phyloP scores from a whole-genome alignment of 305 asterid genomes.

The Salvia sclarea region DNA sequence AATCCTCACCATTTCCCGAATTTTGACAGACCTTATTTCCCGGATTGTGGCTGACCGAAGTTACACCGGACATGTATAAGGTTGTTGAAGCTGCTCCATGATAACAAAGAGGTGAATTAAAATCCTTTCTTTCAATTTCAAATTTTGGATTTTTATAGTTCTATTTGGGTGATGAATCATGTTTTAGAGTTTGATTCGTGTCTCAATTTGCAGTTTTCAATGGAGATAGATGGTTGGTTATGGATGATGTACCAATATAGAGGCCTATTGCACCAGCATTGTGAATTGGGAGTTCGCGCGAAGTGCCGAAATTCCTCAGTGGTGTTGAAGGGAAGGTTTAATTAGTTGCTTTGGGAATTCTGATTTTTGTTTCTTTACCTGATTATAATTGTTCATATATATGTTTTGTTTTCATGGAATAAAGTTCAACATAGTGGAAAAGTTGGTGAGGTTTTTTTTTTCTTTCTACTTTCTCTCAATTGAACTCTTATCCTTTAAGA shows the following conservation, averaged over 20 bases:
- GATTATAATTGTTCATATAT: slow-evolving; percentile 46
- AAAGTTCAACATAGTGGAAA: slow-evolving; percentile 39
- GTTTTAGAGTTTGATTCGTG: slow-evolving; percentile 23
- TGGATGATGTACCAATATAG: slow-evolving; percentile 34
- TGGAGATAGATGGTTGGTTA: slow-evolving; percentile 20
- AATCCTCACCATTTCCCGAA: neutral
- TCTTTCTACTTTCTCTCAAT: slow-evolving; percentile 21
- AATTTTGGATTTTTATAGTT: neutral
- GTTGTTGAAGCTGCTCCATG: slow-evolving; percentile 57
- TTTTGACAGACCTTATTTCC: slow-evolving; percentile 69
- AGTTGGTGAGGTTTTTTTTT: slow-evolving; percentile 28
- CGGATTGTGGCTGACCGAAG: slow-evolving; percentile 76
- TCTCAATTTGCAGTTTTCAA: slow-evolving; percentile 23
- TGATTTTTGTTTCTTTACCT: slow-evolving; percentile 28
- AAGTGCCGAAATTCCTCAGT: slow-evolving; percentile 29
- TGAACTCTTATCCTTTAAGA: slow-evolving; percentile 27
- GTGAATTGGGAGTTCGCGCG: slow-evolving; percentile 20
- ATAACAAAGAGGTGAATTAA: slow-evolving; percentile 32
- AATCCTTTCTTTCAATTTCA: neutral
- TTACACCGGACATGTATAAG: slow-evolving; percentile 74
- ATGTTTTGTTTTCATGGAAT: slow-evolving; percentile 37
- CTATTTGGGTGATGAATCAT: neutral
- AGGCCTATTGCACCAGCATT: slow-evolving; percentile 45
- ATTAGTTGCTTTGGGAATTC: slow-evolving; percentile 28
- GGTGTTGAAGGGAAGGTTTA: slow-evolving; percentile 33